These are phyloP conservation scores for Maudiozyma humilis DNA, from an alignment of 1,139 yeast genomes.

Conservation along the genomic window DNA sequence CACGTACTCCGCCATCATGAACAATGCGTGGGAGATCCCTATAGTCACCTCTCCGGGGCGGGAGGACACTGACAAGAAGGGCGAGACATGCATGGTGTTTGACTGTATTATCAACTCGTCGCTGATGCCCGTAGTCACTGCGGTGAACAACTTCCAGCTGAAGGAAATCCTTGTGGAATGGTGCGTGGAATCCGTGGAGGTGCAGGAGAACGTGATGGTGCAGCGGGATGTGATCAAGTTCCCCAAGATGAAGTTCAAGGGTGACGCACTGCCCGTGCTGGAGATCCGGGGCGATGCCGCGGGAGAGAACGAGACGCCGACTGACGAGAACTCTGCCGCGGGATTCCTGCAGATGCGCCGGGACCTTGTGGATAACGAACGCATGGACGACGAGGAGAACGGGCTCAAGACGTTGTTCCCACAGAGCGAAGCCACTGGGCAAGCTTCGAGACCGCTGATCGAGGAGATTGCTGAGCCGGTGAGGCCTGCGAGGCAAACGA, in stretches of 20 bases:
- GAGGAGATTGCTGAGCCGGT: slow-evolving; percentile 10
- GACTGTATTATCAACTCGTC: slow-evolving; percentile 66
- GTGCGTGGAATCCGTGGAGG: slow-evolving; percentile 60
- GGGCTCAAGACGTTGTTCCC: slow-evolving; percentile 11
- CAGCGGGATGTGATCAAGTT: slow-evolving; percentile 35
- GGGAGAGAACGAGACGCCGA: neutral
- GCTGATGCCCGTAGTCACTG: slow-evolving; percentile 51
- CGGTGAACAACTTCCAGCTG: slow-evolving; percentile 40
- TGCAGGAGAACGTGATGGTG: slow-evolving; percentile 35
- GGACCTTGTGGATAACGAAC: slow-evolving; percentile 10
- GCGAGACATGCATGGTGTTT: slow-evolving; percentile 52
- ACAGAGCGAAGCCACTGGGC: neutral
- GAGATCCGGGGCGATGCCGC: slow-evolving; percentile 11
- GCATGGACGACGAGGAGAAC: slow-evolving; percentile 6
- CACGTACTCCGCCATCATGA: slow-evolving; percentile 58
- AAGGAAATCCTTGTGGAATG: slow-evolving; percentile 35
- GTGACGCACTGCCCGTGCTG: slow-evolving; percentile 29
- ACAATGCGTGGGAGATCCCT: slow-evolving; percentile 80
- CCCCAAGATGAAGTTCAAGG: slow-evolving; percentile 61
- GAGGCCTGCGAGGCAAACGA: no score
- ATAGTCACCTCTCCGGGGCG: slow-evolving; percentile 54
- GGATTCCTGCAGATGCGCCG: slow-evolving; percentile 11
- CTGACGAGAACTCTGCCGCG: slow-evolving; percentile 1
- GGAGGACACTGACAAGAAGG: slow-evolving; percentile 58
- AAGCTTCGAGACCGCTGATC: slow-evolving; percentile 8